A percentile compares a stretch with the other conserved stretches of the same genome.
Evolutionary conservation across 228 moss, liverwort and hornwort genomes (phyloP).

Genomic region (Sphagnum magellanicum): DNA sequence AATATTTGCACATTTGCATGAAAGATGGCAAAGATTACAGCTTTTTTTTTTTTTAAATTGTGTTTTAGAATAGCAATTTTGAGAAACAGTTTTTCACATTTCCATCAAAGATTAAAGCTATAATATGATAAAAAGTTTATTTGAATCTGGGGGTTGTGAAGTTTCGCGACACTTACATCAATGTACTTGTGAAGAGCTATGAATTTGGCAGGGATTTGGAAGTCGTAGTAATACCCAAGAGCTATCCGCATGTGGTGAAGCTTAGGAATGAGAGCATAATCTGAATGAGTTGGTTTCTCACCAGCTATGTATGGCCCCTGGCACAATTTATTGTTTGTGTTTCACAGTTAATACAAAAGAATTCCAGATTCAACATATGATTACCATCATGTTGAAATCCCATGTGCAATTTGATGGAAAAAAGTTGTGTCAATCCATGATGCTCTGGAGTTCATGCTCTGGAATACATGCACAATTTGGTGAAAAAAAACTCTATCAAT

Average conservation of each 20-base stretch:
- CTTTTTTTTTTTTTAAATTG: background rate
- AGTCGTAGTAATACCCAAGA: conserved; percentile 49
- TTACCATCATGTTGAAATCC: too few relatives aligned
- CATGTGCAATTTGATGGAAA: too few relatives aligned
- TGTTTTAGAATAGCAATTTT: background rate
- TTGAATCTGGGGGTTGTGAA: background rate
- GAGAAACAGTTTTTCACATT: background rate
- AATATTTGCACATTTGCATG: background rate
- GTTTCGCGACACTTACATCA: conserved; percentile 27
- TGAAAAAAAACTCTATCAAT: too few relatives aligned
- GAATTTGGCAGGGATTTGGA: conserved; percentile 51
- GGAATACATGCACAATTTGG: too few relatives aligned
- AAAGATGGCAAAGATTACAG: background rate
- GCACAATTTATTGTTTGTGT: too few relatives aligned
- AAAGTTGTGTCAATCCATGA: too few relatives aligned
- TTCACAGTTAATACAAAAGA: too few relatives aligned
- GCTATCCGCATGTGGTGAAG: conserved; percentile 58
- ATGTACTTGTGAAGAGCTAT: conserved; percentile 59
- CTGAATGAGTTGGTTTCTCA: conserved; percentile 64
- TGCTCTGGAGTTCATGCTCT: too few relatives aligned
- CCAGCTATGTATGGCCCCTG: conserved; percentile 90
- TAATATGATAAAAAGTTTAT: background rate
- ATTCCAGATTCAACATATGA: too few relatives aligned
- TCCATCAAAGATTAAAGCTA: background rate
- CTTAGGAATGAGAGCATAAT: conserved; percentile 84